Conservation (phyloP, 2,329 filamentous ascomycete genomes). For the Blumeria graminis region DNA sequence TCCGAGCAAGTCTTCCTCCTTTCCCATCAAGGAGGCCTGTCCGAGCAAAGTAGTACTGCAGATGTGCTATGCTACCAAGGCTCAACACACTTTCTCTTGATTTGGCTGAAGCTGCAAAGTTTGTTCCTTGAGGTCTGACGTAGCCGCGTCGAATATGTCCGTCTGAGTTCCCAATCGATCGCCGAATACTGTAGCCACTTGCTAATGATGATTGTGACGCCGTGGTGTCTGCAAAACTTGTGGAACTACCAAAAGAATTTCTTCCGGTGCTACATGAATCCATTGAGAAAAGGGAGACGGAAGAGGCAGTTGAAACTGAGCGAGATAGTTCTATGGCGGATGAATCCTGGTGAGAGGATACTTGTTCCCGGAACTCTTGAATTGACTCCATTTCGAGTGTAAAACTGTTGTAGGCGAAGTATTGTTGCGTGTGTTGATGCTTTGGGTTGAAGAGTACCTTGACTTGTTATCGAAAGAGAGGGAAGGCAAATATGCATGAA, state of each 20-base stretch:
- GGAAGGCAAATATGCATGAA: no score
- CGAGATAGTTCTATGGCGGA: slow-evolving; percentile 24
- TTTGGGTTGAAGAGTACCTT: no score
- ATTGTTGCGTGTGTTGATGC: no score
- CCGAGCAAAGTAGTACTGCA: slow-evolving; percentile 95
- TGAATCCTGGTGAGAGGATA: no score
- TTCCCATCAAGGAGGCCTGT: slow-evolving; percentile 87
- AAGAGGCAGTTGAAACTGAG: slow-evolving; percentile 33
- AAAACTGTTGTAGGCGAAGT: no score
- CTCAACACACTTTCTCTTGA: slow-evolving; percentile 90
- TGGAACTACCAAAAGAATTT: slow-evolving; percentile 28
- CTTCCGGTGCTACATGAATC: slow-evolving; percentile 19
- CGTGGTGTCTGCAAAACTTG: slow-evolving; percentile 22
- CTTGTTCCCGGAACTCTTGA: no score
- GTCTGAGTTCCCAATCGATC: slow-evolving; percentile 20
- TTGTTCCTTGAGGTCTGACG: slow-evolving; percentile 16
- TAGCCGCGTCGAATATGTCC: slow-evolving; percentile 18
- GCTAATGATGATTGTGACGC: slow-evolving; percentile 38
- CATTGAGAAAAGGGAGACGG: slow-evolving; percentile 24
- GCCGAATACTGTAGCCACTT: slow-evolving; percentile 21
- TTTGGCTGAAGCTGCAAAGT: slow-evolving; percentile 75
- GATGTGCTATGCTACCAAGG: slow-evolving; percentile 81
- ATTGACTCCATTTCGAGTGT: no score
- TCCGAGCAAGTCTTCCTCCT: slow-evolving; percentile 60
- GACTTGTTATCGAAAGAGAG: no score